phyloP scores from a whole-genome alignment of 805 yeast genomes.

The Ogataea corticis region DNA sequence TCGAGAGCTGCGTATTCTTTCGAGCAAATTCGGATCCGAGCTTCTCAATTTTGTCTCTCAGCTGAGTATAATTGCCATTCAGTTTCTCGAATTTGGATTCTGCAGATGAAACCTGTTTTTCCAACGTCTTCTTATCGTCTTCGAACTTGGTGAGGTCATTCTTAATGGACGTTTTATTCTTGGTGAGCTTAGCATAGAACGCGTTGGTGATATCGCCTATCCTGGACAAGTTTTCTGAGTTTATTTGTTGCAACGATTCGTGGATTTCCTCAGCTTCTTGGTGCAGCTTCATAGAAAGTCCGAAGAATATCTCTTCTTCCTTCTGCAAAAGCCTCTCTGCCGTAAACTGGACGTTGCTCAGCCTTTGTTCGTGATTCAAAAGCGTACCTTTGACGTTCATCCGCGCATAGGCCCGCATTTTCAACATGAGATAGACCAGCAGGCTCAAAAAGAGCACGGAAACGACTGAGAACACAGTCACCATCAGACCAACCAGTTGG shows the following conservation, averaged over 20 bases:
- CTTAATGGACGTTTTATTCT: conserved; percentile 10
- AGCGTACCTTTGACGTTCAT: conserved; percentile 4
- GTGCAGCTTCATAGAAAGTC: conserved; percentile 7
- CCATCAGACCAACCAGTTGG: conserved; percentile 14
- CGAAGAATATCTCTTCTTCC: conserved; percentile 21
- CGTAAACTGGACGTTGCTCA: conserved; percentile 17
- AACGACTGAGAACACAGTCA: conserved; percentile 2
- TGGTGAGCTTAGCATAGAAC: conserved; percentile 8
- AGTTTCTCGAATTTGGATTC: conserved; percentile 10
- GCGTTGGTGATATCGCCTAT: conserved; percentile 12
- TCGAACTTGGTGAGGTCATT: conserved; percentile 13
- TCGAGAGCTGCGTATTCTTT: conserved; percentile 3
- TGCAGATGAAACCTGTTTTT: conserved; percentile 5
- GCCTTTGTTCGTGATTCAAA: conserved; percentile 13
- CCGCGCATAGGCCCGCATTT: conserved; percentile 5
- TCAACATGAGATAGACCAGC: conserved; percentile 3
- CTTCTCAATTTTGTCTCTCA: conserved; percentile 2
- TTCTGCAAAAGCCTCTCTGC: conserved; percentile 18
- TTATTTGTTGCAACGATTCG: conserved; percentile 4
- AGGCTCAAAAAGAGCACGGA: neutral
- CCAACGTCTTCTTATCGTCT: conserved; percentile 5
- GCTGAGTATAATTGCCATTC: neutral
- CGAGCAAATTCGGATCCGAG: neutral
- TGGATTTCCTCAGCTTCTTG: conserved; percentile 13
- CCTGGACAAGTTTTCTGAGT: conserved; percentile 5